A percentile compares a stretch with the other conserved stretches of the same genome.
These are phyloP conservation scores for Phaeophleospora eucalypticola DNA, from an alignment of 2,329 filamentous ascomycete genomes.

Conservation along the genomic window DNA sequence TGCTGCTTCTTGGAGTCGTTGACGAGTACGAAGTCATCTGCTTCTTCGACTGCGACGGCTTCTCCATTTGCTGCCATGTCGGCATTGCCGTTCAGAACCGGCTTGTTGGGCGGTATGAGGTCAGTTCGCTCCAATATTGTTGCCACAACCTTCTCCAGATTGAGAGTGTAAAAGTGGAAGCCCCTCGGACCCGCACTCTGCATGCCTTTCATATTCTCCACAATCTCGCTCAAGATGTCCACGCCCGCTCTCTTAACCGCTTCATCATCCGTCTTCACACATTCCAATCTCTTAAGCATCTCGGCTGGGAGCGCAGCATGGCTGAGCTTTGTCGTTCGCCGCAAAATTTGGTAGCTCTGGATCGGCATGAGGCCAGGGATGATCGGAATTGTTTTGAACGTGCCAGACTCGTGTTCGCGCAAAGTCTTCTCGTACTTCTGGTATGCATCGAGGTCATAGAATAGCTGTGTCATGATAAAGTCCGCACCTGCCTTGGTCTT, in stretches of 20 bases:
- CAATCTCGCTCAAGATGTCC: slow-evolving; percentile 77
- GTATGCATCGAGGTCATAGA: slow-evolving; percentile 86
- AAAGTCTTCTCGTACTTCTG: slow-evolving; percentile 72
- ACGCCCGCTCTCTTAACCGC: slow-evolving; percentile 75
- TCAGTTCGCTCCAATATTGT: slow-evolving; percentile 82
- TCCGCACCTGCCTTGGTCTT: slow-evolving; percentile 90
- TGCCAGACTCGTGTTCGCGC: slow-evolving; percentile 74
- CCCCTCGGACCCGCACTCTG: slow-evolving; percentile 59
- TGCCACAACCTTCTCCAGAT: slow-evolving; percentile 91
- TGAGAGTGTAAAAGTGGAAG: slow-evolving; percentile 97
- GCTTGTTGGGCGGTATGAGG: slow-evolving; percentile 62
- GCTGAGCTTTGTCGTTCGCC: slow-evolving; percentile 88
- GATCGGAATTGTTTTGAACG: slow-evolving; percentile 82
- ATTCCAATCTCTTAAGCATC: slow-evolving; percentile 66
- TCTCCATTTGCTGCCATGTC: slow-evolving; percentile 26
- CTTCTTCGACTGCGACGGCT: slow-evolving; percentile 25
- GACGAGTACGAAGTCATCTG: slow-evolving; percentile 39
- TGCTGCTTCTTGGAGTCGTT: slow-evolving; percentile 45
- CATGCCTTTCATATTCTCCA: slow-evolving; percentile 71
- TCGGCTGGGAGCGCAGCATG: slow-evolving; percentile 74
- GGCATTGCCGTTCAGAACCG: slow-evolving; percentile 32
- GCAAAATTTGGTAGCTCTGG: slow-evolving; percentile 94
- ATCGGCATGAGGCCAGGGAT: slow-evolving; percentile 96
- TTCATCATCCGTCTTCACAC: slow-evolving; percentile 74
- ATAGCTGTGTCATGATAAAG: slow-evolving; percentile 98